Conservation (phyloP, 192 early-diverging fungal species). For the Gaertneriomyces sp. region DNA sequence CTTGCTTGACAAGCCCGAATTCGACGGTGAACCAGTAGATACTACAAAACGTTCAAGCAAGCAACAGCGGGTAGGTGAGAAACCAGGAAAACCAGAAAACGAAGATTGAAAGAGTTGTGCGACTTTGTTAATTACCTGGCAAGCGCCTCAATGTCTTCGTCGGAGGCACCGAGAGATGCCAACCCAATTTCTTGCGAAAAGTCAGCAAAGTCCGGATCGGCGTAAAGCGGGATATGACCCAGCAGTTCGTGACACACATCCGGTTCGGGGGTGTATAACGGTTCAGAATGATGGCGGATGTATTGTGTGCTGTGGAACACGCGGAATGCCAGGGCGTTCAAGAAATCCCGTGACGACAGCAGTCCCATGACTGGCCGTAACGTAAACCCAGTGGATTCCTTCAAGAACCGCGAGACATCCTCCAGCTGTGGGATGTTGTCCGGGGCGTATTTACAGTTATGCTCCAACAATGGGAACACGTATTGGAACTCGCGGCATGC, state of each 20-base stretch:
- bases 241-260: slow-evolving; percentile 96
- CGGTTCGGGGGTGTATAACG: slow-evolving; percentile 88
- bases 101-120: no score
- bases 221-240: slow-evolving; percentile 75
- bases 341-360: slow-evolving; percentile 86
- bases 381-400: slow-evolving; percentile 92
- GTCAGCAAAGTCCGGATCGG: slow-evolving; percentile 81
- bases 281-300: slow-evolving; percentile 88
- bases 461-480: slow-evolving; percentile 80
- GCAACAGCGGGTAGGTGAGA: no score
- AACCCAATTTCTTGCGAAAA: slow-evolving; percentile 83
- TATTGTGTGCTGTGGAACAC: slow-evolving; percentile 98
- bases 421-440: slow-evolving; percentile 89
- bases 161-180: slow-evolving; percentile 85
- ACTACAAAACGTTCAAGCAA: not conserved
- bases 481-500: slow-evolving; percentile 92
- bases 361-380: slow-evolving; percentile 90
- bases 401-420: slow-evolving; percentile 83
- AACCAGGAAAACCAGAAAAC: not conserved
- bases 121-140: no score
- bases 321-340: slow-evolving; percentile 94
- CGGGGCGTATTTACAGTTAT: slow-evolving; percentile 84
- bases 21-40: slow-evolving; percentile 90
- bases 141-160: slow-evolving; percentile 86
- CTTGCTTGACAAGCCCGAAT: slow-evolving; percentile 81